Evolutionary conservation across 371 early-diverging fungal species (phyloP), one percentile per base, ranked within the genome.

Genomic region (Basidiobolus meristosporus): DNA sequence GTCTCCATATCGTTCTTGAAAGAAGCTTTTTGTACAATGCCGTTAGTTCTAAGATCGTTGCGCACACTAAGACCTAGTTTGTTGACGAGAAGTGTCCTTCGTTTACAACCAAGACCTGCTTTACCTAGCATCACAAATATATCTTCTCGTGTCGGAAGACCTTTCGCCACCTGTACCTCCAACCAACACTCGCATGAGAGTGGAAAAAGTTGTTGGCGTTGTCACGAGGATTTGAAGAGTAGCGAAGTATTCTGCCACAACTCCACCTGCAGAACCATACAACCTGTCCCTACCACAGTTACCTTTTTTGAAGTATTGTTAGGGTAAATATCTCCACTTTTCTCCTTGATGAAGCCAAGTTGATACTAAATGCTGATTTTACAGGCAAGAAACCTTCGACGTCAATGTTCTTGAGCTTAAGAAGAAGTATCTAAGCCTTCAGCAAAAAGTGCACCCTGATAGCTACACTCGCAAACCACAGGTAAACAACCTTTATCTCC

Each of bases 391-490:
- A 21, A 62, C 52, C 0, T 90, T 75, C 52, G 72, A 80, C 44
- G 54, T 90, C 15, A 79, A 85, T 51, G 35, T 63, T 22, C 64
- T 56, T 31, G 55, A 54, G 4, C 47, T 90, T 44, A 62, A 75
- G 26, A 58, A 48, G 39, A 59, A 62, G 26, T 90, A 85, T 51
- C 53, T 87, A 20, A 53, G 41, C 31, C 53, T 85, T 35, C 91
- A 90, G 52, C 83, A 82, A 61, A 60, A 55, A 6, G 80, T 83
- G 7, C 91, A 90, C 56, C 91, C 91, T 5, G 91, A 90, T 52
- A 75, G 76, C 23, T 81, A 65, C 42, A 67, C 81, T 4, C 70
- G 69, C 29, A 70, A 65, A 53, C 62, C 63, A 31, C 62, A 68
- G 50, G 82, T 77, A 60, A 49, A 53, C 42, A 9, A 1, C 30